These are phyloP conservation scores for Diplogelasinospora grovesii DNA, from an alignment of 495 filamentous ascomycete species.

Conservation along the genomic window DNA sequence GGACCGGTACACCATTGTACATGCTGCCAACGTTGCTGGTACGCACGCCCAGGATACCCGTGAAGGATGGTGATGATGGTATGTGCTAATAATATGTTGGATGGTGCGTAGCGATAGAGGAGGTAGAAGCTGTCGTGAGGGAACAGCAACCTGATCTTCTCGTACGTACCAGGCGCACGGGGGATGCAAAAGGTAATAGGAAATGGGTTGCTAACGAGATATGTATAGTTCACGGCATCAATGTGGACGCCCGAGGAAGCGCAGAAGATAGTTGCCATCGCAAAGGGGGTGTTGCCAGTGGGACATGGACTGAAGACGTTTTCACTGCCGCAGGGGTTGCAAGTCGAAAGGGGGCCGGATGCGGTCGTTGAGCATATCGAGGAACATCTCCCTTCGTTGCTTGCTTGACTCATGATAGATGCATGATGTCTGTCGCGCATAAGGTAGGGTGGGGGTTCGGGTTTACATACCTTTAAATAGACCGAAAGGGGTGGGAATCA, in stretches of 20 bases:
- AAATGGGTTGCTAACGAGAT: conserved; percentile 15
- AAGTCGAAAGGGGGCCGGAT: conserved; percentile 58
- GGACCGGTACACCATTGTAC: conserved; percentile 52
- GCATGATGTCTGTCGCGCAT: too few relatives aligned
- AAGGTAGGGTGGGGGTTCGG: too few relatives aligned
- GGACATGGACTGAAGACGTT: conserved; percentile 54
- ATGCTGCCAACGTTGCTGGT: conserved; percentile 55
- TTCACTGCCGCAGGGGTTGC: conserved; percentile 57
- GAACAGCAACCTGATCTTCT: conserved; percentile 18
- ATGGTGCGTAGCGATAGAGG: conserved; percentile 21
- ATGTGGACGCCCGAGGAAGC: conserved; percentile 62
- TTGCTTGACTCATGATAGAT: conserved; percentile 24
- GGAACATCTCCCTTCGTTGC: conserved; percentile 49
- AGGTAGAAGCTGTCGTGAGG: conserved; percentile 17
- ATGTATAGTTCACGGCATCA: conserved; percentile 54
- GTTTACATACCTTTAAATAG: too few relatives aligned
- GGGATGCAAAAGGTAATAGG: conserved; percentile 33
- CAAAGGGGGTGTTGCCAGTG: conserved; percentile 35
- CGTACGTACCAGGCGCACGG: conserved; percentile 37
- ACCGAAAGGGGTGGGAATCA: too few relatives aligned
- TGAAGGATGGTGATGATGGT: too few relatives aligned
- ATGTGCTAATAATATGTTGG: too few relatives aligned
- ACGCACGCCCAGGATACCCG: too few relatives aligned
- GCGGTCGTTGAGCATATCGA: conserved; percentile 58
- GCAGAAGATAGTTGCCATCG: conserved; percentile 47